Percentiles rank a stretch among this genome's conserved stretches.
Conservation (phyloP, 2,329 filamentous ascomycete genomes). For the Cadophora luteo-olivacea region DNA sequence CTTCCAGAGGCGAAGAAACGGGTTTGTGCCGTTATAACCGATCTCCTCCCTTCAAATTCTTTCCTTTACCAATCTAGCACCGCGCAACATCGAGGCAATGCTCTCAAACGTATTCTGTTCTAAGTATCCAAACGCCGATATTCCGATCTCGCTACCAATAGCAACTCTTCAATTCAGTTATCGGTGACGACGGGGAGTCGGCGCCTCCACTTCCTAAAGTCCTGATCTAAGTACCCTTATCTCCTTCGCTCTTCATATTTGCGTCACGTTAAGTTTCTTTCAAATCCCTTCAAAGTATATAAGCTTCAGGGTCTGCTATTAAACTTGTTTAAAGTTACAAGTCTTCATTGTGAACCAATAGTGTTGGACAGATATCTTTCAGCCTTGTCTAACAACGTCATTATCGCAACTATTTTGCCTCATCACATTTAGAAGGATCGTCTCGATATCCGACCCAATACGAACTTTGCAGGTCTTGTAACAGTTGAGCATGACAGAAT, state of each 20-base stretch:
- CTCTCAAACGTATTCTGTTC: background rate
- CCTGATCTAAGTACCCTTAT: conserved; percentile 5
- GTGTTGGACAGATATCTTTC: background rate
- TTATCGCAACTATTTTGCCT: background rate
- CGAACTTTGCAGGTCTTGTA: too few relatives aligned
- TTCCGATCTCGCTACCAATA: conserved; percentile 10
- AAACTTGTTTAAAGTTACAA: background rate
- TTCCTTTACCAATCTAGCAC: background rate
- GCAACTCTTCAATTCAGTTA: background rate
- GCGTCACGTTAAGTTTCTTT: background rate
- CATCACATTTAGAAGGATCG: background rate
- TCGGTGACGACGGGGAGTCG: conserved; percentile 10
- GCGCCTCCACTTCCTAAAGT: conserved; percentile 9
- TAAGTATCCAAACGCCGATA: background rate
- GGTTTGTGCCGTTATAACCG: conserved; percentile 7
- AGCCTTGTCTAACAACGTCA: background rate
- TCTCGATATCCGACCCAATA: background rate
- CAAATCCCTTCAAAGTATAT: background rate
- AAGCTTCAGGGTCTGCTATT: background rate
- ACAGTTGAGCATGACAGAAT: conserved; percentile 25
- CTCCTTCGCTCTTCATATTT: conserved; percentile 6
- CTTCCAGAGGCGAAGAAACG: background rate
- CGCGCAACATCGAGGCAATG: background rate
- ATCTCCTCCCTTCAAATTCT: background rate
- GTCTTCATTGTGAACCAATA: background rate